Evolutionary conservation across 2,329 filamentous ascomycete genomes (phyloP).

Genomic region (Xylaria sp.): DNA sequence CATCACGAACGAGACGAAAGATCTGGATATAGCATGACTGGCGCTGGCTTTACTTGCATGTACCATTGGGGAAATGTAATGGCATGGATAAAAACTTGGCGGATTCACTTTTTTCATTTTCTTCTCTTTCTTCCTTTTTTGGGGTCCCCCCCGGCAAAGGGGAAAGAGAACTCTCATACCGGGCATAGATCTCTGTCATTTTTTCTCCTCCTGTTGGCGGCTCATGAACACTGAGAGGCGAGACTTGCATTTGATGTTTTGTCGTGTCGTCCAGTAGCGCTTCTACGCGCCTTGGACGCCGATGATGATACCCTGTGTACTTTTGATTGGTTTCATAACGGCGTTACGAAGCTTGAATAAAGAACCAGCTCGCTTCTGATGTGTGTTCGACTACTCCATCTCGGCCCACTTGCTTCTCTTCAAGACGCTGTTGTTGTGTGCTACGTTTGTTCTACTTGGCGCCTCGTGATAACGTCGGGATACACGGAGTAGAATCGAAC

Average conservation of each 20-base stretch:
- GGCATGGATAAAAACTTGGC: conserved; percentile 19
- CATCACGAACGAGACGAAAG: conserved; percentile 28
- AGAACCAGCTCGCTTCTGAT: conserved; percentile 13
- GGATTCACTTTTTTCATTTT: conserved; percentile 2
- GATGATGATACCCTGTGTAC: conserved; percentile 29
- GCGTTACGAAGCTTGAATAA: conserved; percentile 21
- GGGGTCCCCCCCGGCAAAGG: no score
- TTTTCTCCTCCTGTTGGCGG: neutral
- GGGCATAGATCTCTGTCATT: neutral
- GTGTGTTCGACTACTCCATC: neutral
- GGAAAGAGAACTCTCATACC: neutral
- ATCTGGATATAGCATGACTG: conserved; percentile 27
- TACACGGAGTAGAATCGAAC: no score
- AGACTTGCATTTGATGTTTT: conserved; percentile 12
- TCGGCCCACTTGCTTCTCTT: neutral
- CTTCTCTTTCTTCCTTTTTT: no score
- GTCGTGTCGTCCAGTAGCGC: conserved; percentile 16
- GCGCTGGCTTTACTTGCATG: conserved; percentile 26
- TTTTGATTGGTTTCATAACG: conserved; percentile 11
- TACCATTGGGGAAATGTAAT: conserved; percentile 26
- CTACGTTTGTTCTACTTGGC: neutral
- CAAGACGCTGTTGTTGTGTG: neutral
- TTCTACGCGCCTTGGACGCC: conserved; percentile 12
- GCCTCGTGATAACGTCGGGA: no score
- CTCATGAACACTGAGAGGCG: neutral